phyloP scores from a whole-genome alignment of 2,329 filamentous ascomycete genomes.

The Sclerotiophoma versabilis region DNA sequence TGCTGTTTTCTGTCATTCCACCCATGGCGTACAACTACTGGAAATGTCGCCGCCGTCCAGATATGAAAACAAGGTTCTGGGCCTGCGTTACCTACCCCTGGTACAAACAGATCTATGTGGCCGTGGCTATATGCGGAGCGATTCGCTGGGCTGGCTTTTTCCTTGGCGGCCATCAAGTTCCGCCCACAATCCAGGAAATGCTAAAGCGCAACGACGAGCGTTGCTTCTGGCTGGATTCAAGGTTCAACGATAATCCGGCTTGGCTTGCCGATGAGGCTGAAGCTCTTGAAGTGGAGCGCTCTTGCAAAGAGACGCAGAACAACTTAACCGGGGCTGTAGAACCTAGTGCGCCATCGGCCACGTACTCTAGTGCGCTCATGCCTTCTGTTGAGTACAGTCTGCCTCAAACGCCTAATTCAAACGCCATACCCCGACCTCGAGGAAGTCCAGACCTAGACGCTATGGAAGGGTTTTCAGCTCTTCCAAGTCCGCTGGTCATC shows the following conservation, averaged over 20 bases:
- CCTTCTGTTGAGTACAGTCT: neutral
- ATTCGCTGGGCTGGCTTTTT: constrained; percentile 16
- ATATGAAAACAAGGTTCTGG: constrained; percentile 20
- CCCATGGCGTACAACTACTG: constrained; percentile 17
- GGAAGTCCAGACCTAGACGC: neutral
- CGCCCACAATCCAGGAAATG: constrained; percentile 21
- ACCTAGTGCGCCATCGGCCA: neutral
- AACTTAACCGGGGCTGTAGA: neutral
- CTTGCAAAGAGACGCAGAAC: neutral
- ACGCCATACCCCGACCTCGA: neutral
- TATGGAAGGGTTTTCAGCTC: neutral
- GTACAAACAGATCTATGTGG: constrained; percentile 22
- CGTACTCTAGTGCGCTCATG: neutral
- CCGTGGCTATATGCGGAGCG: constrained; percentile 20
- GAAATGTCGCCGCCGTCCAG: constrained; percentile 16
- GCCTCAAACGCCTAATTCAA: neutral
- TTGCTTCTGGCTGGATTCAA: constrained; percentile 20
- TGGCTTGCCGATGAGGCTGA: constrained; percentile 23
- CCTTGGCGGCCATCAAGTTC: constrained; percentile 16
- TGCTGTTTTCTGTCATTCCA: constrained; percentile 16
- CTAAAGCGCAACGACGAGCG: constrained; percentile 15
- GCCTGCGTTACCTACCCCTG: constrained; percentile 15
- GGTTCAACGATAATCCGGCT: constrained; percentile 19
- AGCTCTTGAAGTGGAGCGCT: neutral
- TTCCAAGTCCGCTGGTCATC: neutral